Evolutionary conservation across 257 asterid species (phyloP).

Genomic region (Solanum commersonii): DNA sequence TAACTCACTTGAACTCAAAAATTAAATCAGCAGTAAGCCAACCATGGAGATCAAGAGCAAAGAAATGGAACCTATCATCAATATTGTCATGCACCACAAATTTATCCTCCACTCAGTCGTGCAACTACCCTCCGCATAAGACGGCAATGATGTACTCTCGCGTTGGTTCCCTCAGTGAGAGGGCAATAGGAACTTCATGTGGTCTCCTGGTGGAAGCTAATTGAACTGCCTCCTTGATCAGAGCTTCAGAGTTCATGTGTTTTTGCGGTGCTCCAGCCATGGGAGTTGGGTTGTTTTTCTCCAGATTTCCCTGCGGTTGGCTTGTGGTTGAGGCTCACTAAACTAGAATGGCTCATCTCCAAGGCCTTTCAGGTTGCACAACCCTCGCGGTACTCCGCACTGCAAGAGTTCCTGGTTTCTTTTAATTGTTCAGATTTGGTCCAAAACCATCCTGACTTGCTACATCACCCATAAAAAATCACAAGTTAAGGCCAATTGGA

Average conservation of each 20-base stretch:
- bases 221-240: not conserved
- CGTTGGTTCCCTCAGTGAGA: too few relatives aligned
- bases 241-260: not conserved
- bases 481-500: not conserved
- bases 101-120: too few relatives aligned
- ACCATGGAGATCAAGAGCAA: too few relatives aligned
- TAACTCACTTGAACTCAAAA: too few relatives aligned
- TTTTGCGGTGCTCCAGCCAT: not conserved
- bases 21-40: too few relatives aligned
- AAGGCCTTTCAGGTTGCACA: not conserved
- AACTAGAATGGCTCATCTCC: not conserved
- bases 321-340: not conserved
- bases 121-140: too few relatives aligned
- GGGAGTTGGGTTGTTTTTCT: not conserved
- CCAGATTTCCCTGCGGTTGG: not conserved
- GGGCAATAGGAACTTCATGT: not conserved
- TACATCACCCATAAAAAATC: not conserved
- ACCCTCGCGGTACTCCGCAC: not conserved
- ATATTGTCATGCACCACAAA: too few relatives aligned
- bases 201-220: not conserved
- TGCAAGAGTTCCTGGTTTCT: not conserved
- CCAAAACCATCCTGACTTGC: not conserved
- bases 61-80: too few relatives aligned
- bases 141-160: too few relatives aligned
- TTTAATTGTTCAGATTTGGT: not conserved